Evolutionary conservation across 2,329 filamentous ascomycete species (phyloP), one percentile per base, ranked within the genome.

Genomic region (Berkeleyomyces basicola): DNA sequence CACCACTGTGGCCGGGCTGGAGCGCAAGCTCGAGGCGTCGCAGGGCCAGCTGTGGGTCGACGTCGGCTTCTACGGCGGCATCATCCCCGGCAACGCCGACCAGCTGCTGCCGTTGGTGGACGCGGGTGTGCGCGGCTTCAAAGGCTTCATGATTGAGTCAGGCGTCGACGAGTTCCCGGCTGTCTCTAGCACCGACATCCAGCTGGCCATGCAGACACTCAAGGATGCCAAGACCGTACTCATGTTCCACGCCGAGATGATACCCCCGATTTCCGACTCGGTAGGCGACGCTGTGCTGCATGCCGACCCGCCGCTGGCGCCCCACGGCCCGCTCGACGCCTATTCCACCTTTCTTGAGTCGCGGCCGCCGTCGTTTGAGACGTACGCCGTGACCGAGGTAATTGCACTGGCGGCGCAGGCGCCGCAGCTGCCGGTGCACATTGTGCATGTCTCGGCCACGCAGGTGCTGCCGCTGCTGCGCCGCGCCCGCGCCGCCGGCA

Each of bases 241-340:
- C 69, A 97, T 99, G 92, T 99, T 99, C 77, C 93, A 99, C 71
- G 93, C 93, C 63, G 93, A 99, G 74, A 97, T 96, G 90, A 85
- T 95, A 10, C 90, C 92, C n/a, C 88, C 90, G 16, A 87, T 91
- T 67, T 76, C 87, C 59, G 82, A 83, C 67, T 90, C 88, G 0
- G 87, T 91, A 1, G 87, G 88, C 61, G 89, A 93, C 71, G 83
- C 84, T 36, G 84, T 90, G 3, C 86, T 88, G 69, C 74, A 75
- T 36, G 88, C 87, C 0, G 77, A 81, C 5, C 82, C 88, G 16
- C 87, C 88, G 0, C 75, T 87, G 5, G 82, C 81, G 0, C 88
- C 88, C 3, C 78, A 80, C 37, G 90, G 89, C 14, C 83, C 86
- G 9, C 76, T 91, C 36, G 85, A 85, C 61, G 78, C 85, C 39